Conservation (phyloP, 2,329 filamentous ascomycete species). For the Ceratocystis ficicola region DNA sequence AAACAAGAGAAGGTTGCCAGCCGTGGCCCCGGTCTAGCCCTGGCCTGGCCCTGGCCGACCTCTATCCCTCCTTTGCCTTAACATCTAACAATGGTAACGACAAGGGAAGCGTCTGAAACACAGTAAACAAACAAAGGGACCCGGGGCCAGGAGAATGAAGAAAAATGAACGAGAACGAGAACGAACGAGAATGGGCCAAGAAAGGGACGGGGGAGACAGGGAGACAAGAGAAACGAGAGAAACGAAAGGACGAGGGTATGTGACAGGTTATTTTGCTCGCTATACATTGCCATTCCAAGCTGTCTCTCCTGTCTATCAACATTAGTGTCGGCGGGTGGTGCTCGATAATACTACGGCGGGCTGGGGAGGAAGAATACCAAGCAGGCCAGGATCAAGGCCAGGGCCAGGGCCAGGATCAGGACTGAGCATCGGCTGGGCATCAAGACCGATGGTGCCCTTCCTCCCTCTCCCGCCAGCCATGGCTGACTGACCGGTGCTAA, state of each 20-base stretch:
- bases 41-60: background rate
- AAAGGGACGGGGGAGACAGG: background rate
- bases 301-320: slow-evolving; percentile 10
- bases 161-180: background rate
- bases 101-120: slow-evolving; percentile 9
- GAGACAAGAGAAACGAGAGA: background rate
- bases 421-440: background rate
- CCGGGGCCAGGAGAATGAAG: background rate
- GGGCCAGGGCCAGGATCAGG: background rate
- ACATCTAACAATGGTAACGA: slow-evolving; percentile 1
- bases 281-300: slow-evolving; percentile 8
- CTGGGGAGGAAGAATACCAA: background rate
- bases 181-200: background rate
- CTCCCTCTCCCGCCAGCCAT: too few species aligned
- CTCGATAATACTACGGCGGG: slow-evolving; percentile 5
- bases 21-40: too few species aligned
- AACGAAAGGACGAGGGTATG: background rate
- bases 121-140: slow-evolving; percentile 9
- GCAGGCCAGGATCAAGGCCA: background rate
- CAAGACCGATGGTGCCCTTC: background rate
- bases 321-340: background rate
- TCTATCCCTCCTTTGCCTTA: background rate
- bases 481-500: too few species aligned
- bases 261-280: slow-evolving; percentile 10
- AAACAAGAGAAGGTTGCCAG: background rate